Evolutionary conservation across 306 rosid species (phyloP).

Genomic region (Gastrolobium villosum): DNA sequence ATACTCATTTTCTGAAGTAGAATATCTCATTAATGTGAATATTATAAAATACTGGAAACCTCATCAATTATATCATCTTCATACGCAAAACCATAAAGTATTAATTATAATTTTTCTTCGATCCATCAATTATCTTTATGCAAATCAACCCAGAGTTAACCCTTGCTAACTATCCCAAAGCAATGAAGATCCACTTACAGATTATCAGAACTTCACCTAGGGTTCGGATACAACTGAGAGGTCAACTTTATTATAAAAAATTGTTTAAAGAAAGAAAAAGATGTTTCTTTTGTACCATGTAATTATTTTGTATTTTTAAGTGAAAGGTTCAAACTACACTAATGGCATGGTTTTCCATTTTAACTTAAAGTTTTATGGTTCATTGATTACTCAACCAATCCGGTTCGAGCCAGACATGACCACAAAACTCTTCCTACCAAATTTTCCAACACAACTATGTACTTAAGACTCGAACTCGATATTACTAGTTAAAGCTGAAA

Average conservation of each 20-base stretch:
- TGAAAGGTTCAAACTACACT: conserved; percentile 22
- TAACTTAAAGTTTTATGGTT: conserved; percentile 2
- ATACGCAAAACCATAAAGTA: conserved; percentile 13
- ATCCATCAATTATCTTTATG: conserved; percentile 5
- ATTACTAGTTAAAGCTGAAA: too few relatives aligned
- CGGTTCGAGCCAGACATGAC: too few relatives aligned
- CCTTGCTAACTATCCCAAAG: conserved; percentile 25
- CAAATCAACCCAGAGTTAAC: not conserved
- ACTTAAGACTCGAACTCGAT: too few relatives aligned
- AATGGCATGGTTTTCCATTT: conserved; percentile 30
- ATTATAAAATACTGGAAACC: not conserved
- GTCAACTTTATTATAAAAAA: not conserved
- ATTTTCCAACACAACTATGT: too few relatives aligned
- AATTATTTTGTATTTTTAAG: conserved; percentile 8
- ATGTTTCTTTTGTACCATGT: not conserved
- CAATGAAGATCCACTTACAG: conserved; percentile 17
- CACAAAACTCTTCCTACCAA: too few relatives aligned
- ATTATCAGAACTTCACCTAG: not conserved
- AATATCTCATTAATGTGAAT: not conserved
- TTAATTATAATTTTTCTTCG: not conserved
- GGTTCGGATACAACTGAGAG: not conserved
- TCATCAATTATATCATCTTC: conserved; percentile 38
- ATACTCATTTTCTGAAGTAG: not conserved
- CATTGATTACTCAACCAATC: too few relatives aligned
- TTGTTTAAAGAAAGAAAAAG: not conserved